Evolutionary conservation across 768 basidiomycete species (phyloP).

Genomic region (Hygrocybe coccinea): DNA sequence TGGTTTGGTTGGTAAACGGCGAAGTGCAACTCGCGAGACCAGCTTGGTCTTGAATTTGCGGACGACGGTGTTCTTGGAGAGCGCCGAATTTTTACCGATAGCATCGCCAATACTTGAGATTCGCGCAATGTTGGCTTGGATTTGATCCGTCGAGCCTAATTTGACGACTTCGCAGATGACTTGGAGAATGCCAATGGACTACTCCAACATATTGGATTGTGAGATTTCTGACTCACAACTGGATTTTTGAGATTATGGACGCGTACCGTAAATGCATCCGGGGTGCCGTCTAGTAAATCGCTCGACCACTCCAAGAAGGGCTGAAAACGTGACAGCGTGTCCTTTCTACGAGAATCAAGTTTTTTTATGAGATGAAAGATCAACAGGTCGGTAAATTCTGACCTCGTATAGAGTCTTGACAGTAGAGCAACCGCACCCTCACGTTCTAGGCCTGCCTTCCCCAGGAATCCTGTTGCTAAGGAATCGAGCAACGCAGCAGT

Average conservation of each 20-base stretch:
- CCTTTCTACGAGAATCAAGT: conserved; percentile 43
- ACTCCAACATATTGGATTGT: background rate
- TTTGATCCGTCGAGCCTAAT: conserved; percentile 51
- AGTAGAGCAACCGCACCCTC: conserved; percentile 80
- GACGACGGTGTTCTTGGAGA: conserved; percentile 58
- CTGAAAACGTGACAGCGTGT: conserved; percentile 46
- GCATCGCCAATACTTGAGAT: conserved; percentile 44
- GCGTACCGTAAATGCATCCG: conserved; percentile 51
- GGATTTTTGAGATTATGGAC: conserved; percentile 10
- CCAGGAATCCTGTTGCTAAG: conserved; percentile 53
- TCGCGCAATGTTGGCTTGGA: conserved; percentile 39
- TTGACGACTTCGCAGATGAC: conserved; percentile 69
- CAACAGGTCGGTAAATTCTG: conserved; percentile 7
- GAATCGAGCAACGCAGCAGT: conserved; percentile 56
- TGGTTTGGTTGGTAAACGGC: conserved; percentile 50
- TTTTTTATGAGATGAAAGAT: background rate
- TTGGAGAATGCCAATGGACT: conserved; percentile 68
- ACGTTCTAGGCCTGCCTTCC: conserved; percentile 74
- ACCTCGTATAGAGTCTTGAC: conserved; percentile 78
- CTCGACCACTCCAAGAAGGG: conserved; percentile 50
- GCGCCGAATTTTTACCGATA: conserved; percentile 37
- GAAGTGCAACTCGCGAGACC: conserved; percentile 56
- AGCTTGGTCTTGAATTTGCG: conserved; percentile 69
- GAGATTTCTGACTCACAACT: background rate
- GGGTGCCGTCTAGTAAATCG: conserved; percentile 33